phyloP scores from a whole-genome alignment of 2,329 filamentous ascomycete species.

The Pyricularia pennisetigena region DNA sequence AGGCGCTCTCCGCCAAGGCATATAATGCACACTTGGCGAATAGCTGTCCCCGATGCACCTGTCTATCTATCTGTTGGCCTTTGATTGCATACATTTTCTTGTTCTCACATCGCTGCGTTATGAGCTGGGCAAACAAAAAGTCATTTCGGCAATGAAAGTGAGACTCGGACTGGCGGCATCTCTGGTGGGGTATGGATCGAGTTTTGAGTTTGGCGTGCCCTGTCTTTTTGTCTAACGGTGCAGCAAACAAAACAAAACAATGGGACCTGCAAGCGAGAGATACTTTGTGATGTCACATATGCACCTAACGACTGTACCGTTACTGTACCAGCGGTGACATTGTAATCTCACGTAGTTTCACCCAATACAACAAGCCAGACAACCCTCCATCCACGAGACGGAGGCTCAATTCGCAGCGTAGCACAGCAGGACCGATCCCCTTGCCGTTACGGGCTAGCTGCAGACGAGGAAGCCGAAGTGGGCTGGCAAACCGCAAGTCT shows the following conservation, averaged over 20 bases:
- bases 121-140: background rate
- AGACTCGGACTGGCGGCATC: background rate
- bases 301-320: background rate
- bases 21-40: background rate
- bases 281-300: background rate
- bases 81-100: no score
- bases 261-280: background rate
- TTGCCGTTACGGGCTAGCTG: background rate
- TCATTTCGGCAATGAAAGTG: background rate
- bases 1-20: background rate
- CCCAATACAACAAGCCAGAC: background rate
- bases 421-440: background rate
- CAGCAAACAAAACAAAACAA: background rate
- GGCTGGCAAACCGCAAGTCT: background rate
- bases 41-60: background rate
- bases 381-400: background rate
- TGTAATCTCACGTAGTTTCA: background rate
- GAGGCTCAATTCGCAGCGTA: background rate
- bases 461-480: background rate
- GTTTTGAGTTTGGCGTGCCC: background rate
- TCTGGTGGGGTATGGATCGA: background rate
- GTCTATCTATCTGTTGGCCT: background rate
- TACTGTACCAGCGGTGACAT: background rate
- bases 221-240: background rate
- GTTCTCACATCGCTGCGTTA: background rate